Percentiles rank a stretch among this genome's conserved stretches.
Evolutionary conservation across 768 basidiomycete genomes (phyloP).

Genomic region (Pleurotus platypus): DNA sequence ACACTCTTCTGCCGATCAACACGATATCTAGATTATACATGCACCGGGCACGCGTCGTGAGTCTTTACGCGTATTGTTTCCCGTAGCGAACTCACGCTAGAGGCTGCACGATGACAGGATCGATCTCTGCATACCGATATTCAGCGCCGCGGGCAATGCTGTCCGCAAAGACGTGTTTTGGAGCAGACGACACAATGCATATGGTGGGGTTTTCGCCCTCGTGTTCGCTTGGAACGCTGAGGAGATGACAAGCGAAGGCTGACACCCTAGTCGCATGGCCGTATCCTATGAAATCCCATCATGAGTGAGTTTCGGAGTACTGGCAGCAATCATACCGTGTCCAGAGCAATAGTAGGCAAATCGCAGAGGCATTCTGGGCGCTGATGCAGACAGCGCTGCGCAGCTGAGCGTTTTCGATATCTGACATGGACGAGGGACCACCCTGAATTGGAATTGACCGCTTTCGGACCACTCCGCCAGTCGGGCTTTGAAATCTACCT

Average conservation of each 20-base stretch:
- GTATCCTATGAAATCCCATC: conserved; percentile 43
- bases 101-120: conserved; percentile 79
- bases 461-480: too few species aligned
- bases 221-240: conserved; percentile 31
- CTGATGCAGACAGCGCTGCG: too few species aligned
- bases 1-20: conserved; percentile 73
- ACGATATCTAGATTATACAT: conserved; percentile 43
- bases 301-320: neutral
- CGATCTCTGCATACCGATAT: conserved; percentile 71
- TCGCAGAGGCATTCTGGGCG: conserved; percentile 16
- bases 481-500: too few species aligned
- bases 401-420: too few species aligned
- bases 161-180: conserved; percentile 64
- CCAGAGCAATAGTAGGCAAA: conserved; percentile 76
- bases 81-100: conserved; percentile 54
- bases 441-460: too few species aligned
- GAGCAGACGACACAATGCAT: conserved; percentile 73
- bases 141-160: conserved; percentile 58
- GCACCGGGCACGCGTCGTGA: too few species aligned
- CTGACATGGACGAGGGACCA: too few species aligned
- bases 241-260: conserved; percentile 61
- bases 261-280: conserved; percentile 85
- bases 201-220: conserved; percentile 37
- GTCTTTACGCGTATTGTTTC: too few species aligned
- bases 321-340: conserved; percentile 46